A percentile compares a stretch with the other conserved stretches of the same genome.
Conservation (phyloP, 2,329 filamentous ascomycete species). For the Zalaria obscura region DNA sequence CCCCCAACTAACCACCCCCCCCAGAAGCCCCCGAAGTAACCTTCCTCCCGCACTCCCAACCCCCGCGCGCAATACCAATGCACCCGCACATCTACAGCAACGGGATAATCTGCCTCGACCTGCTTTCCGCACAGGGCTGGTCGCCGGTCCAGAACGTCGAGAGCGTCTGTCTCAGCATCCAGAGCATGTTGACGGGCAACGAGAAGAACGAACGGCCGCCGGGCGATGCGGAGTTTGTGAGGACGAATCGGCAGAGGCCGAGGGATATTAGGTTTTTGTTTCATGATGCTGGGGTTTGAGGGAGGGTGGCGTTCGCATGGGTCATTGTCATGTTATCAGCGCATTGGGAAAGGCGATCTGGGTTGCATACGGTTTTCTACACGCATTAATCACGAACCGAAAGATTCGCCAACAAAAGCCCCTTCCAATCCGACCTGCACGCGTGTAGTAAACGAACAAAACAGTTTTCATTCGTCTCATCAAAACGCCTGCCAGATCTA, state of each 20-base stretch:
- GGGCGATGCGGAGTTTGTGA: constrained; percentile 81
- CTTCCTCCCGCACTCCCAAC: constrained; percentile 50
- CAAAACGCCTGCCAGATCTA: no score
- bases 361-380: no score
- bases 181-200: constrained; percentile 97
- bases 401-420: no score
- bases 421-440: no score
- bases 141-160: constrained; percentile 94
- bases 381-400: no score
- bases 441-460: no score
- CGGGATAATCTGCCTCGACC: constrained; percentile 93
- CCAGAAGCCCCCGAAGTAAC: constrained; percentile 88
- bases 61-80: constrained; percentile 58
- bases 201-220: constrained; percentile 79
- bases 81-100: constrained; percentile 98
- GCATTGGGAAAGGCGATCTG: no score
- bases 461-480: no score
- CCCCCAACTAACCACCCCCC: neutral
- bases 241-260: constrained; percentile 62
- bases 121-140: constrained; percentile 81
- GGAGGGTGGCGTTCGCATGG: no score
- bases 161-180: constrained; percentile 90
- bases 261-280: constrained; percentile 89
- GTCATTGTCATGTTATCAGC: no score
- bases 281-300: constrained; percentile 58